Conservation (phyloP, 2,329 filamentous ascomycete species). For the Basipetospora sp. region DNA sequence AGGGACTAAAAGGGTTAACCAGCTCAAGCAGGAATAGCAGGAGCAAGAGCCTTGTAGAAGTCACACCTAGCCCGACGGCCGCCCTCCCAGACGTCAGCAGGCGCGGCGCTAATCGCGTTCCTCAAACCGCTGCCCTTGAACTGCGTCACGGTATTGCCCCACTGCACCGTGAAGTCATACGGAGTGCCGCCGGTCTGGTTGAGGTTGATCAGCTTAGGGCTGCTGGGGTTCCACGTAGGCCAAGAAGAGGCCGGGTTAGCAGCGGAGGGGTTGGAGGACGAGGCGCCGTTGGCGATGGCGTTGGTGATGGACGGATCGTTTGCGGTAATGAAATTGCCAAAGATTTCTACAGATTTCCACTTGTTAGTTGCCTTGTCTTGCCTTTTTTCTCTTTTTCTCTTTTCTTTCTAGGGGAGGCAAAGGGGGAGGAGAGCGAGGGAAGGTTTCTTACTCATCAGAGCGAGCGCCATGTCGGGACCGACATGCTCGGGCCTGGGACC, state of each 20-base stretch:
- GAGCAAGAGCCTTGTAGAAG: constrained; percentile 21
- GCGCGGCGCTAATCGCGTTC: constrained; percentile 25
- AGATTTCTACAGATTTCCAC: constrained; percentile 13
- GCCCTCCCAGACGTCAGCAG: constrained; percentile 32
- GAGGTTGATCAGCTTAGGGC: constrained; percentile 26
- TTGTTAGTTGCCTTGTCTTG: neutral
- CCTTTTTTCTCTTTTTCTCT: too few species aligned
- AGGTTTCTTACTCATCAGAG: constrained; percentile 1
- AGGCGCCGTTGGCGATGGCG: constrained; percentile 14
- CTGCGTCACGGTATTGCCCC: constrained; percentile 9
- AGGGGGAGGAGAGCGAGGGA: constrained; percentile 11
- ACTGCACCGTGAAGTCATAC: constrained; percentile 10
- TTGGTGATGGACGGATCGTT: constrained; percentile 24
- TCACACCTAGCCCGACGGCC: constrained; percentile 31
- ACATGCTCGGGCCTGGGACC: neutral
- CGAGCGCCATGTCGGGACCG: neutral
- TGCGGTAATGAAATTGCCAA: constrained; percentile 31
- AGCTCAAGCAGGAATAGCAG: neutral
- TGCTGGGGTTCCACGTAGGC: constrained; percentile 19
- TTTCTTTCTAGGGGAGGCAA: too few species aligned
- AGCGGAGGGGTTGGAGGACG: constrained; percentile 14
- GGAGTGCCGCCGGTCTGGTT: constrained; percentile 29
- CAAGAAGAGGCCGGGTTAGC: constrained; percentile 14
- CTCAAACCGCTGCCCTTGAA: constrained; percentile 14
- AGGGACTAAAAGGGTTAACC: too few species aligned